Percentiles rank a stretch among this genome's conserved stretches.
phyloP scores from a whole-genome alignment of 108 stramenopile genomes.

The Cyclotella sp. region DNA sequence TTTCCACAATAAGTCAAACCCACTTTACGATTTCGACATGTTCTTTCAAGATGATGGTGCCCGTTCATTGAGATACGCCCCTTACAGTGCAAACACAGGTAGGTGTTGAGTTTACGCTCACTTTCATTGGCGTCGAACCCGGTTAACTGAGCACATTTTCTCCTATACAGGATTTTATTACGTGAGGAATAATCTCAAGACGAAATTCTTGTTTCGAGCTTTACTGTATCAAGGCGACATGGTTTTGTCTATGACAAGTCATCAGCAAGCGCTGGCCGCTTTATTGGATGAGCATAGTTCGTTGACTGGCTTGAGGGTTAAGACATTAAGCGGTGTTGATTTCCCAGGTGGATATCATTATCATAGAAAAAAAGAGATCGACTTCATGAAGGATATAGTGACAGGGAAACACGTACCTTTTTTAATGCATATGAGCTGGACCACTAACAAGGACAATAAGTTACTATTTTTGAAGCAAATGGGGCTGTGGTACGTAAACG shows the following conservation, averaged over 20 bases:
- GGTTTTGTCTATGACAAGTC: slow-evolving; percentile 65
- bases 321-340: slow-evolving; percentile 55
- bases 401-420: slow-evolving; percentile 47
- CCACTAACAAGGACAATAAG: slow-evolving; percentile 65
- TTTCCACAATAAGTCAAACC: slow-evolving; percentile 57
- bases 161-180: slow-evolving; percentile 81
- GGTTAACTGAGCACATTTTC: not conserved
- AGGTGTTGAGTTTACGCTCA: not conserved
- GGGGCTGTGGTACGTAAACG: slow-evolving; percentile 61
- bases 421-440: slow-evolving; percentile 65
- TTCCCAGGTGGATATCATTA: slow-evolving; percentile 62
- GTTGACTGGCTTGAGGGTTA: slow-evolving; percentile 71
- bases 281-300: slow-evolving; percentile 77
- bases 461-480: slow-evolving; percentile 59
- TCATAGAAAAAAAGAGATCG: slow-evolving; percentile 54
- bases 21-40: slow-evolving; percentile 68
- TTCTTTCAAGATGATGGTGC: slow-evolving; percentile 93
- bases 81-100: slow-evolving; percentile 66
- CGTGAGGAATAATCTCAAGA: slow-evolving; percentile 76
- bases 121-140: too few relatives aligned
- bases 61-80: slow-evolving; percentile 66
- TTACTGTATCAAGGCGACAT: slow-evolving; percentile 71
- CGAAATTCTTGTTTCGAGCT: slow-evolving; percentile 73
- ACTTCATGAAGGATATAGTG: slow-evolving; percentile 55
- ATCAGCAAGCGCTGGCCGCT: slow-evolving; percentile 80